Base-by-base conservation (phyloP, 2,329 filamentous ascomycete species). In the Grosmannia serpens region DNA sequence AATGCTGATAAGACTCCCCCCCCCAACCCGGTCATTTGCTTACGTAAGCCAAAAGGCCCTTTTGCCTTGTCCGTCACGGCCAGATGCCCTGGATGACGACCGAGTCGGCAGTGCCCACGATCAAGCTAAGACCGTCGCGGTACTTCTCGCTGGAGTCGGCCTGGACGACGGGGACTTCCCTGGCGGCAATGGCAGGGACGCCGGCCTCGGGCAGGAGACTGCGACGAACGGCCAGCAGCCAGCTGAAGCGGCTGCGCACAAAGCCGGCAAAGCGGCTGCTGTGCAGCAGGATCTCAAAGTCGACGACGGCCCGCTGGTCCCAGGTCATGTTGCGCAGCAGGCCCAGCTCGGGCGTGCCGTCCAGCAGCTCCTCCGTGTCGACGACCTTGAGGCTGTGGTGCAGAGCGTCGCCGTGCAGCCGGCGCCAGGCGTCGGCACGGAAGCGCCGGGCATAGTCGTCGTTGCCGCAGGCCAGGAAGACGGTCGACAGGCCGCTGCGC, bases 381-480 rank as follows among this genome's bases (percentile, higher is more conserved):
- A 69, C 65, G 4, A 73, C 67, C n/a, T 63, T 66, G 4, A 74
- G 62, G 1, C 62, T 56, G 31, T 9, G 38, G 10, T 31, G 41
- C 1, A 58, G 58, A 0, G 71, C 71, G 56, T 70, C 67, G 6
- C 52, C 26, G 1, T 61, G 59, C 44, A 75, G 68, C 9, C 57
- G 61, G 35, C 17, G 35, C 35, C 35, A 38, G 35, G 35, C 35
- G 56, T 70, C 67, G 5, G 52, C 27, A 1, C 62, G 59, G 47
- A 75, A 68, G 11, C 57, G 61, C 2, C 63, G 57, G 7, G 71
- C 62, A n/a, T 71, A 67, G 3, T 64, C 59, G 7, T 62, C 57
- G 44, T 71, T 68, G 11, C 70, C 69, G 3, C 69, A 70, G 11
- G 72, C 71, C 20, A 70, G 68, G 60, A 74, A 75, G 15, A 75